Evolutionary conservation across 2,329 filamentous ascomycete species (phyloP).

Genomic region (Talaromyces sp.): DNA sequence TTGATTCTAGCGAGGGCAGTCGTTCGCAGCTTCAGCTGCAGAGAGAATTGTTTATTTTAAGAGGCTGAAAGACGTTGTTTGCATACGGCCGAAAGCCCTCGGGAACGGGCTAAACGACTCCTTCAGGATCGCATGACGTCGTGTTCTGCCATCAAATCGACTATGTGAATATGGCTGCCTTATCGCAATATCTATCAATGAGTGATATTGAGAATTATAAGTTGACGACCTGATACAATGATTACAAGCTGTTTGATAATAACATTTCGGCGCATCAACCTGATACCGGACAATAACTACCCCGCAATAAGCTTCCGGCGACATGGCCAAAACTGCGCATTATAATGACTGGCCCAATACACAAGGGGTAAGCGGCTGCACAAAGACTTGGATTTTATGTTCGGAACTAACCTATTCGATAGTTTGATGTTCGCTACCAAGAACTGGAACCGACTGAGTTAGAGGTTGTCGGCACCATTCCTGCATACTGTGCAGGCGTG

Average conservation of each 20-base stretch:
- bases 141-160: not conserved
- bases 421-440: slow-evolving; percentile 70
- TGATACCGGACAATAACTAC: not conserved
- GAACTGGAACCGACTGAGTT: slow-evolving; percentile 65
- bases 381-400: not conserved
- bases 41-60: not conserved
- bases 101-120: not conserved
- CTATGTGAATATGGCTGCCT: not conserved
- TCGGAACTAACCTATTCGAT: slow-evolving; percentile 15
- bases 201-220: not conserved
- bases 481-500: slow-evolving; percentile 67
- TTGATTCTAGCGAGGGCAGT: not conserved
- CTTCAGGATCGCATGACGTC: not conserved
- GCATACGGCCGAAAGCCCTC: not conserved
- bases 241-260: not conserved
- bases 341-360: slow-evolving; percentile 55
- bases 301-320: not conserved
- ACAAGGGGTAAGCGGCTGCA: slow-evolving; percentile 44
- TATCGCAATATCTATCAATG: not conserved
- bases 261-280: not conserved
- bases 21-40: not conserved
- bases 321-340: not conserved
- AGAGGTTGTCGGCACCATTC: slow-evolving; percentile 64
- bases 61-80: not conserved
- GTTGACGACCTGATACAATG: not conserved